A percentile compares a stretch with the other conserved stretches of the same genome.
These are phyloP conservation scores for Papiliotrema laurentii DNA, from an alignment of 1,284 basidiomycete genomes.

Conservation along the genomic window DNA sequence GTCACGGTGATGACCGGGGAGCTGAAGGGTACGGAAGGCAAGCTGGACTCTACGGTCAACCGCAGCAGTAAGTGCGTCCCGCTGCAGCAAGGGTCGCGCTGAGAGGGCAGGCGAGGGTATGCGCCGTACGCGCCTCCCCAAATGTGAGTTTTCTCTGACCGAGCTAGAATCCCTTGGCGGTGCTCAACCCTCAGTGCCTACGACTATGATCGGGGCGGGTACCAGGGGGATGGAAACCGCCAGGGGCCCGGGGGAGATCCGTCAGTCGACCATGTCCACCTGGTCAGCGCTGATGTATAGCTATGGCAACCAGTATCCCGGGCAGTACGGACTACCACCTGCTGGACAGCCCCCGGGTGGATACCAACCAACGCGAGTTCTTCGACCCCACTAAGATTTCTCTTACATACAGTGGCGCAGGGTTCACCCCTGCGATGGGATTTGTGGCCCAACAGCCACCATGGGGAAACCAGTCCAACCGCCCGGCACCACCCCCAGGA, in stretches of 20 bases:
- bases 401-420: constrained; percentile 12
- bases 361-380: constrained; percentile 20
- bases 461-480: not conserved
- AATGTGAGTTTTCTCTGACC: not conserved
- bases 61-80: not conserved
- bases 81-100: not conserved
- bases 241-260: not conserved
- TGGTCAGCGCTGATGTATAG: not conserved
- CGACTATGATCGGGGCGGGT: not conserved
- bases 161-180: not conserved
- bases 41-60: not conserved
- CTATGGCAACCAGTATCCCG: not conserved
- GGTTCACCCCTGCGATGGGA: constrained; percentile 16
- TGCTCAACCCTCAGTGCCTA: not conserved
- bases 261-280: not conserved
- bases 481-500: not conserved
- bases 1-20: not conserved
- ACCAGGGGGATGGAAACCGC: not conserved
- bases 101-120: not conserved
- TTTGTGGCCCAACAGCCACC: not conserved
- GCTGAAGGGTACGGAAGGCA: not conserved
- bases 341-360: constrained; percentile 15
- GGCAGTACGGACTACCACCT: constrained; percentile 16
- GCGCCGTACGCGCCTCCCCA: not conserved
- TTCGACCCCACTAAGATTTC: too few relatives aligned